phyloP scores from a whole-genome alignment of 768 basidiomycete genomes.

The Russula ochroleuca region DNA sequence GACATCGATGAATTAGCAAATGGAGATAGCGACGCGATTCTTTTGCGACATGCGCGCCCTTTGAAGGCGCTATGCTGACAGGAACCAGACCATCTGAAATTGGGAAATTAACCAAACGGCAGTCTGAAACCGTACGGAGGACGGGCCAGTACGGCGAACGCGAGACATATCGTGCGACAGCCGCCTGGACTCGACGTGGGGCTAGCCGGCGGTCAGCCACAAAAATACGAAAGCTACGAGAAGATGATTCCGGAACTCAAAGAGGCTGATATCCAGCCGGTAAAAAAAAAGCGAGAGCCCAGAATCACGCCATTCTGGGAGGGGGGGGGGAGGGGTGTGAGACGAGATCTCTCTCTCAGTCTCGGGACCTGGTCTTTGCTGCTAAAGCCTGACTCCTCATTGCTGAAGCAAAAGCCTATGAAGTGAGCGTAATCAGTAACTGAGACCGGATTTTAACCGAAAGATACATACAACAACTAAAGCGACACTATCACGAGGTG shows the following conservation, averaged over 20 bases:
- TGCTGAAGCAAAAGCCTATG: constrained; percentile 17
- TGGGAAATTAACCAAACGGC: constrained; percentile 13
- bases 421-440: background rate
- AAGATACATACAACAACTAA: constrained; percentile 15
- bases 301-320: background rate
- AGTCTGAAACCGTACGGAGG: constrained; percentile 10
- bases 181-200: background rate
- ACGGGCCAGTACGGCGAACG: background rate
- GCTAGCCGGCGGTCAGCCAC: constrained; percentile 6
- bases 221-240: background rate
- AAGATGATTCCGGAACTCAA: constrained; percentile 8
- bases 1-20: constrained; percentile 24
- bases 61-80: constrained; percentile 8
- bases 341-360: background rate
- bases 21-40: constrained; percentile 21
- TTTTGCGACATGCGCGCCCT: constrained; percentile 18
- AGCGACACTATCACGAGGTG: background rate
- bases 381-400: background rate
- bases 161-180: constrained; percentile 7
- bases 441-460: background rate
- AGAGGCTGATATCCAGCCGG: constrained; percentile 2
- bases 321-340: background rate
- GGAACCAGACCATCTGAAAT: constrained; percentile 15
- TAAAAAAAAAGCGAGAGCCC: constrained; percentile 4
- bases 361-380: background rate